Conservation (phyloP, 805 yeast genomes). For the Soucietia sequanensis region DNA sequence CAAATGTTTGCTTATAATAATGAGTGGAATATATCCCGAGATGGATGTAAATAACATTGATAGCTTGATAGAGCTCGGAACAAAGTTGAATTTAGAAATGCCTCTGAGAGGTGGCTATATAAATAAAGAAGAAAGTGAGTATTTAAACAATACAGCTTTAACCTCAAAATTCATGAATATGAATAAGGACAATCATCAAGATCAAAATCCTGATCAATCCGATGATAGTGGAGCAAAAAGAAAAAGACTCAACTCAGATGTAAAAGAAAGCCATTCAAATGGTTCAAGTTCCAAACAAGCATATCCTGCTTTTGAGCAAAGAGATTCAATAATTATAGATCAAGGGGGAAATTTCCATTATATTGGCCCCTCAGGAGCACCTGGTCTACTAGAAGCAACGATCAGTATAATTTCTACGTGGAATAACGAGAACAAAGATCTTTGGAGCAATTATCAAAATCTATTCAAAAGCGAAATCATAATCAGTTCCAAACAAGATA, state of each 20-base stretch:
- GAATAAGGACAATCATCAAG: too few relatives aligned
- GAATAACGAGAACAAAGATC: background rate
- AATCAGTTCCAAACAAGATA: background rate
- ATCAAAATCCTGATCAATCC: too few relatives aligned
- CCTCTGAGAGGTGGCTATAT: constrained; percentile 19
- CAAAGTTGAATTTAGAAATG: constrained; percentile 30
- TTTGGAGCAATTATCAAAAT: background rate
- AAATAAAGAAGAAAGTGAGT: constrained; percentile 3
- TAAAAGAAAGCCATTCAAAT: background rate
- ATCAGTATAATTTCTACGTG: constrained; percentile 2
- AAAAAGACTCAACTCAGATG: background rate
- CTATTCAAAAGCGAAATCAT: background rate
- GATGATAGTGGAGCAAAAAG: too few relatives aligned
- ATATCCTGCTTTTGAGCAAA: background rate
- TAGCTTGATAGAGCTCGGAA: constrained; percentile 38
- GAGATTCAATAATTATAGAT: constrained; percentile 12
- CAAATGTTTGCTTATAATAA: constrained; percentile 36
- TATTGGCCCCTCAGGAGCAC: constrained; percentile 16
- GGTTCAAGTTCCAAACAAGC: too few relatives aligned
- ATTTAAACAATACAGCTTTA: constrained; percentile 8
- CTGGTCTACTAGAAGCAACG: constrained; percentile 8
- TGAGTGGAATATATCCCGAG: constrained; percentile 40
- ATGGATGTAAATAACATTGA: constrained; percentile 44
- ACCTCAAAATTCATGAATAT: constrained; percentile 7
- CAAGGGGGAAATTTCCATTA: constrained; percentile 12